Base-by-base conservation (phyloP, 805 yeast species). In the Sungouiella thailandica region DNA sequence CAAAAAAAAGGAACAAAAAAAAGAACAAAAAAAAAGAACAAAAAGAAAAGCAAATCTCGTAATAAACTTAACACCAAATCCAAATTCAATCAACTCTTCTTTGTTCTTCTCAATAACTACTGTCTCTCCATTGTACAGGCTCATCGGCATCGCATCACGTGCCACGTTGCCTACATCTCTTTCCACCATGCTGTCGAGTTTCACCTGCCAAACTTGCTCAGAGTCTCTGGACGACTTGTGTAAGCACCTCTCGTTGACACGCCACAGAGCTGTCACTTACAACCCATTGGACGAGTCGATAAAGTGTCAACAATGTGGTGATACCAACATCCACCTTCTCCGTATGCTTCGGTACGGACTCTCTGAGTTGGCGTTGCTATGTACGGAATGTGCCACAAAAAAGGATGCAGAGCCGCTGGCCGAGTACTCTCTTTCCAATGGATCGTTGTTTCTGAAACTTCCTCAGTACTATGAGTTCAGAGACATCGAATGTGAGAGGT, bases 271-370 rank as follows among this genome's bases (percentile, higher is more conserved):
- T 3, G 53, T 65, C 5, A 36, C 44, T 19, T 61, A 60, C 40
- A 51, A 47, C 5, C 34, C 47, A 0, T 45, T 58, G 2, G 62
- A 55, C 7, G 80, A 75, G 43, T 55, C 52, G 7, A 50, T 78
- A 3, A 65, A 62, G 41, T 78, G 83, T 52, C 81, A 75, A 47
- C 74, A 70, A 26, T 78, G 83, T 52, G 62, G 62, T 14, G 74
- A 75, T 44, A 44, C 63, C 24, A 77, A 75, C 44, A 63, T 78
- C 30, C 80, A 76, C 51, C 71, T 68, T 45, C 56, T 77, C 34
- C 65, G 60, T 32, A 60, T 77, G 28, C 58, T 72, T 6, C 52
- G 82, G 24, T 72, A 65, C 48, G 82, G 78, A 2, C 74, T 78
- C 18, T 65, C 71, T 12, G 80, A 75, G 44, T 70, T 77, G 67